Evolutionary conservation across 345 rosid genomes (phyloP).

Genomic region (Populus ilicifolia): DNA sequence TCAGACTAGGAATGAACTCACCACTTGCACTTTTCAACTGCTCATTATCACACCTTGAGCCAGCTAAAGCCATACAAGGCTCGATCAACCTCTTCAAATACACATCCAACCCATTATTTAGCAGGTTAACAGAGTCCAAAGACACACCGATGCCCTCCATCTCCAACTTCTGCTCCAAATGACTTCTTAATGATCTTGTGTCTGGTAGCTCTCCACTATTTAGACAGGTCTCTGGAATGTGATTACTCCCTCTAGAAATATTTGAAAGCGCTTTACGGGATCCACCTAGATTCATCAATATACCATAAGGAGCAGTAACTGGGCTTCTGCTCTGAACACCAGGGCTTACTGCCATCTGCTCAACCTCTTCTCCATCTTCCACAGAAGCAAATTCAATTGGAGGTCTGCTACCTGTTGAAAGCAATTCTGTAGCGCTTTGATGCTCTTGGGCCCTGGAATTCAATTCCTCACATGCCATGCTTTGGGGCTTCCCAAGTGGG

Average conservation of each 20-base stretch:
- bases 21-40: conserved; percentile 18
- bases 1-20: conserved; percentile 14
- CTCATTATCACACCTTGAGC: conserved; percentile 35
- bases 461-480: conserved; percentile 44
- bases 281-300: conserved; percentile 47
- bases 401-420: conserved; percentile 79
- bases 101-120: conserved; percentile 67
- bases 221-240: conserved; percentile 45
- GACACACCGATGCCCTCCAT: conserved; percentile 52
- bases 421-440: conserved; percentile 65
- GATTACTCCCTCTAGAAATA: conserved; percentile 19
- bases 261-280: conserved; percentile 40
- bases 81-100: conserved; percentile 69
- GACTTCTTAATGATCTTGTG: conserved; percentile 60
- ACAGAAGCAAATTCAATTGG: conserved; percentile 73
- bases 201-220: conserved; percentile 64
- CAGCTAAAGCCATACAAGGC: conserved; percentile 62
- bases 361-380: conserved; percentile 97
- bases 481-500: conserved; percentile 78
- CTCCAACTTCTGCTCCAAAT: conserved; percentile 66
- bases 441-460: conserved; percentile 53
- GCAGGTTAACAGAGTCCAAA: conserved; percentile 54
- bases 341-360: conserved; percentile 71
- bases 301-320: conserved; percentile 81
- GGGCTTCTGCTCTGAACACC: conserved; percentile 72